These are phyloP conservation scores for Gonium pectorale DNA, from an alignment of 139 green algal genomes.

Conservation along the genomic window DNA sequence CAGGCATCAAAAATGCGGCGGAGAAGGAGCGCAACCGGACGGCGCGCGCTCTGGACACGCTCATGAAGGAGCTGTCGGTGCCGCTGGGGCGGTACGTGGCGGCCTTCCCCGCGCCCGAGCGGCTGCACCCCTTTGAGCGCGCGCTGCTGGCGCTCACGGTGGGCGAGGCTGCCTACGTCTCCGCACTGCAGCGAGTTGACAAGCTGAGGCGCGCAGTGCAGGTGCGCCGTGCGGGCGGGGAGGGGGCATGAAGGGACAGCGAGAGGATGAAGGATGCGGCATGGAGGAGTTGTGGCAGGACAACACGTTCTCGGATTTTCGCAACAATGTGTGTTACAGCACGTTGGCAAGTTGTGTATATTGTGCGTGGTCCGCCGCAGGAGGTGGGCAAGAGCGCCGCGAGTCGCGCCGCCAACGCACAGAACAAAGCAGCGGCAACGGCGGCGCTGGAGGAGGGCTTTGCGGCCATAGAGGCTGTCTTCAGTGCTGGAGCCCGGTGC, in stretches of 20 bases:
- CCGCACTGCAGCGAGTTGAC: constrained; percentile 69
- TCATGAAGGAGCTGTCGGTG: constrained; percentile 81
- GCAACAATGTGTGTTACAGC: no score
- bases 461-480: constrained; percentile 66
- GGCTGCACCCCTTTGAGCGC: constrained; percentile 92
- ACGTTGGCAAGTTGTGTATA: no score
- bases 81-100: constrained; percentile 75
- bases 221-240: constrained; percentile 36
- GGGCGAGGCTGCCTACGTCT: constrained; percentile 53
- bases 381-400: constrained; percentile 85
- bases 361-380: neutral
- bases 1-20: constrained; percentile 79
- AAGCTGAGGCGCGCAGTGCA: constrained; percentile 72
- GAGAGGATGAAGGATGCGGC: no score
- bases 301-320: no score
- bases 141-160: constrained; percentile 93
- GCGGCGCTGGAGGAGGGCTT: constrained; percentile 76
- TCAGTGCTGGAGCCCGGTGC: constrained; percentile 45
- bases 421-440: constrained; percentile 78
- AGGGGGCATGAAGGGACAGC: no score
- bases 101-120: constrained; percentile 72
- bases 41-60: constrained; percentile 76
- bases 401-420: constrained; percentile 63
- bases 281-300: no score
- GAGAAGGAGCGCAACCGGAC: constrained; percentile 78